phyloP scores from a whole-genome alignment of 2,329 filamentous ascomycete species.

The Fusarium cicatricum region DNA sequence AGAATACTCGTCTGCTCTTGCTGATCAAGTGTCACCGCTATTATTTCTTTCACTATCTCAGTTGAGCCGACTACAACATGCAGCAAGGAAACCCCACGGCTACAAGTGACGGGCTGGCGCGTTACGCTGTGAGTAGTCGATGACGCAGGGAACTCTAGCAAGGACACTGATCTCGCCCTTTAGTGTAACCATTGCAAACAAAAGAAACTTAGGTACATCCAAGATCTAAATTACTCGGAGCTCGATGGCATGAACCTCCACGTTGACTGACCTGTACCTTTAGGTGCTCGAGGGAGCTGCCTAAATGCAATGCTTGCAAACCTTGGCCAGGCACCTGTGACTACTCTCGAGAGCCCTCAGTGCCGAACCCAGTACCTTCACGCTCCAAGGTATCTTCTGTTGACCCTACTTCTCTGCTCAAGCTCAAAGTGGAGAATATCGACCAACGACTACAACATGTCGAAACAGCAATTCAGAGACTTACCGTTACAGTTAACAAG shows the following conservation, averaged over 20 bases:
- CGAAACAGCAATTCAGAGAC: neutral
- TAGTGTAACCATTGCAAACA: conserved; percentile 14
- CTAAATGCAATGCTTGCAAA: conserved; percentile 5
- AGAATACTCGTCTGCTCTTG: neutral
- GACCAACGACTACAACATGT: neutral
- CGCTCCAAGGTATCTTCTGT: neutral
- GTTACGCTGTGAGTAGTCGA: conserved; percentile 4
- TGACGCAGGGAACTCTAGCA: neutral
- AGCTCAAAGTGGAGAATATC: neutral
- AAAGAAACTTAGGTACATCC: conserved; percentile 8
- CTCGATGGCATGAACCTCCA: neutral
- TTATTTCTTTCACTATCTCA: no score
- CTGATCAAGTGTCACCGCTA: no score
- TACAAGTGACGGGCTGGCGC: neutral
- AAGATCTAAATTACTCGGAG: no score
- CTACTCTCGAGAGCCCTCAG: conserved; percentile 2
- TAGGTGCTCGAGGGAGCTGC: conserved; percentile 12
- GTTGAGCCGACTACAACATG: neutral
- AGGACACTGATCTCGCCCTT: neutral
- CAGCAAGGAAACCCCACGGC: neutral
- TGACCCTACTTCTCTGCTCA: no score
- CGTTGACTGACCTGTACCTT: neutral
- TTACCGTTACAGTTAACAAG: neutral
- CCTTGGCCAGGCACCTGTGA: conserved; percentile 7
- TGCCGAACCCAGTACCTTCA: neutral